Conservation (phyloP, 352 stramenopile genomes). For the Phytopythium cucurbitacearum region DNA sequence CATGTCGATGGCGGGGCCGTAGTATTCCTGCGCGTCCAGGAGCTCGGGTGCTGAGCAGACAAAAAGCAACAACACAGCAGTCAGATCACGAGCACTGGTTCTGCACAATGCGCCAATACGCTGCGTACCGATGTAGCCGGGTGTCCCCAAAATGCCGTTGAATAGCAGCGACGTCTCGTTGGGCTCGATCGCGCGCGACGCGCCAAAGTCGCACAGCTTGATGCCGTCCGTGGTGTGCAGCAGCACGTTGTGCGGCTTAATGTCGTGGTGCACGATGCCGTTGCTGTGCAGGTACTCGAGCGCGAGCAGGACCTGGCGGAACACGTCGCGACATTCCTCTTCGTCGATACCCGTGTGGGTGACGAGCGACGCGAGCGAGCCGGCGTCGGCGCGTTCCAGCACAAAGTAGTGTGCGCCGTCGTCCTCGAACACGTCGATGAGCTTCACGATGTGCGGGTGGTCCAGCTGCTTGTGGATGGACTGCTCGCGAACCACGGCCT, state of each 20-base stretch:
- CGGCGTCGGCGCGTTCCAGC: conserved; percentile 55
- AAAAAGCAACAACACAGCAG: conserved; percentile 1
- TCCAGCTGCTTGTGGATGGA: conserved; percentile 61
- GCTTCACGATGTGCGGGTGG: conserved; percentile 72
- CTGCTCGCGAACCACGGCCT: conserved; percentile 67
- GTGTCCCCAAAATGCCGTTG: conserved; percentile 63
- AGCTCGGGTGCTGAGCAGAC: conserved; percentile 37
- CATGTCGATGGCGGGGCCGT: conserved; percentile 65
- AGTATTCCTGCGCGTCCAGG: conserved; percentile 41
- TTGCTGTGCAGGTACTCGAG: conserved; percentile 64
- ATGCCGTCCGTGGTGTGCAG: conserved; percentile 44
- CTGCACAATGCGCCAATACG: not conserved
- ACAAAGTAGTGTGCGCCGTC: conserved; percentile 75
- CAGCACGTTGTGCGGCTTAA: conserved; percentile 86
- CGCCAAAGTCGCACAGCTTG: conserved; percentile 84
- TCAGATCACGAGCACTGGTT: conserved; percentile 1
- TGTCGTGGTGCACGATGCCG: conserved; percentile 89
- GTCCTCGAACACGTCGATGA: conserved; percentile 72
- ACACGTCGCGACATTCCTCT: conserved; percentile 40
- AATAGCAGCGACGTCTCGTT: conserved; percentile 50
- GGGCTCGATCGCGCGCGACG: conserved; percentile 62
- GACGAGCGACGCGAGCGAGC: conserved; percentile 48
- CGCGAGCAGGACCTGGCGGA: conserved; percentile 52
- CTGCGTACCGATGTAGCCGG: conserved; percentile 54
- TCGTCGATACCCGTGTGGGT: conserved; percentile 46